A percentile compares a stretch with the other conserved stretches of the same genome.
Evolutionary conservation across 169 alveolate genomes (phyloP).

Genomic region (Plasmodium billcollinsi): DNA sequence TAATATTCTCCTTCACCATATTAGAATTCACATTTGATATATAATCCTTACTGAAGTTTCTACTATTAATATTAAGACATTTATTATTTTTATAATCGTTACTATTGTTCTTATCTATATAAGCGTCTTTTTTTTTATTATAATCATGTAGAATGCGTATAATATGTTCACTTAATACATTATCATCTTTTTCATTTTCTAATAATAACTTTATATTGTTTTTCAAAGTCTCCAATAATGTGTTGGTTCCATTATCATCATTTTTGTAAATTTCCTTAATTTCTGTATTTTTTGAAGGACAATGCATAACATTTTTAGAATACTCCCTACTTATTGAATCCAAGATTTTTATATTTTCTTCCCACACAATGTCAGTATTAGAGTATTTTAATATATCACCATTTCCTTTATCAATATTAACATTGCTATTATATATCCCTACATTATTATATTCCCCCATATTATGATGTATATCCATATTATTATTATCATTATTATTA

Average conservation of each 20-base stretch:
- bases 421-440: no score
- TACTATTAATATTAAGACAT: background rate
- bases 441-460: no score
- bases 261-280: background rate
- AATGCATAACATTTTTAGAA: no score
- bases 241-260: background rate
- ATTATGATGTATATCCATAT: no score
- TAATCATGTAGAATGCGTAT: constrained; percentile 23
- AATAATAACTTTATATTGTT: constrained; percentile 26
- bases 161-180: constrained; percentile 24
- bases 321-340: no score
- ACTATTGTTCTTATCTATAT: background rate
- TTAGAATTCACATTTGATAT: background rate
- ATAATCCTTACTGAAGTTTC: background rate
- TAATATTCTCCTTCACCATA: background rate
- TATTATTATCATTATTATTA: no score
- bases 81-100: background rate
- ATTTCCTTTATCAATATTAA: no score
- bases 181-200: constrained; percentile 32
- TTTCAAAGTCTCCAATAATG: constrained; percentile 12
- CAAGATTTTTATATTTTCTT: no score
- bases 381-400: no score
- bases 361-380: no score
- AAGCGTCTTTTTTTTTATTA: constrained; percentile 1
- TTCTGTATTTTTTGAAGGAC: no score